Evolutionary conservation across 176 grass and related monocot species (phyloP).

Genomic region (Oryza coarctata): DNA sequence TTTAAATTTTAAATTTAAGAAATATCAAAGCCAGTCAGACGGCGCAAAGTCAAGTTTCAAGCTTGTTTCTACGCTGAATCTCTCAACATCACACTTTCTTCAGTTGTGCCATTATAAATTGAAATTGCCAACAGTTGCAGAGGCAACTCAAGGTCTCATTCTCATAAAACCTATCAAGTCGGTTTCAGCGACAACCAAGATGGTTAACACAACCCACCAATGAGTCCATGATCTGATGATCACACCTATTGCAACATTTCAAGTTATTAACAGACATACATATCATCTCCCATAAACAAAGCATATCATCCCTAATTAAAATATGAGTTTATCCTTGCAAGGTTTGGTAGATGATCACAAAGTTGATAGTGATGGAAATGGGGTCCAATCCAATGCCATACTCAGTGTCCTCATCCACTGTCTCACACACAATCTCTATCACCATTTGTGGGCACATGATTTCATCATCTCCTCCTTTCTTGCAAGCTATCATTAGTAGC

Average conservation of each 20-base stretch:
- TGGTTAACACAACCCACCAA: neutral
- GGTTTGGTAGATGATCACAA: conserved; percentile 19
- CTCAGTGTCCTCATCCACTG: neutral
- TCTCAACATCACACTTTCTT: neutral
- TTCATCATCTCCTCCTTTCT: neutral
- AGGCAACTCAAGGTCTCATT: neutral
- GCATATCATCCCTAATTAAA: neutral
- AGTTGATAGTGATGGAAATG: conserved; percentile 9
- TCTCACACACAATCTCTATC: neutral
- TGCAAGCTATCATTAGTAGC: neutral
- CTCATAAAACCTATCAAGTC: neutral
- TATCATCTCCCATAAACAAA: neutral
- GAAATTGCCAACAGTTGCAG: neutral
- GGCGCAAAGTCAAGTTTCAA: neutral
- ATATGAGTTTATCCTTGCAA: neutral
- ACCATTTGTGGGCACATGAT: conserved; percentile 14
- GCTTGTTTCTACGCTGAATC: neutral
- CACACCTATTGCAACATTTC: neutral
- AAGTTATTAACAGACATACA: neutral
- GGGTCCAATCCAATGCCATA: neutral
- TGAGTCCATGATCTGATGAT: neutral
- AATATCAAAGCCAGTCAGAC: neutral
- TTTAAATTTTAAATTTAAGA: neutral
- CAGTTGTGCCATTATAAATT: neutral
- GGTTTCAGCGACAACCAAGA: neutral